Evolutionary conservation across 345 rosid species (phyloP), one percentile per base, ranked within the genome.

Genomic region (Brassica carinata): DNA sequence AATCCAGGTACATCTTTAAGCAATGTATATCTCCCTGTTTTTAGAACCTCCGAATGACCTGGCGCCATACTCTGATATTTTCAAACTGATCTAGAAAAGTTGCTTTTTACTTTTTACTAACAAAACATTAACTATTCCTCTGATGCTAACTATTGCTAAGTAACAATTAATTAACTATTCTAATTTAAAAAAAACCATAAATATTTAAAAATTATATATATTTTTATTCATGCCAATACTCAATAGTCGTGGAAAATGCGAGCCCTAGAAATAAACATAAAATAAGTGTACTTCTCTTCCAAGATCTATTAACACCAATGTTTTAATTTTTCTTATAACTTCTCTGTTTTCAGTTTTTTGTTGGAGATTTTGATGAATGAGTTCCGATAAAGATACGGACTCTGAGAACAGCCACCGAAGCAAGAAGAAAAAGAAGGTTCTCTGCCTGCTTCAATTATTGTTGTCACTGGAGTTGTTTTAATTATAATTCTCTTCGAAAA

Each of bases 351-450:
- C 62, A 65, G 29, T 53, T 62, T 66, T 8, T 38, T 64, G 9
- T 71, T 65, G 29, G 40, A 71, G 43, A 71, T 58, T 66, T 81
- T 31, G 71, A 67, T 76, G 80, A 76, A 81, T 81, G 84, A 76
- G 77, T 81, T 71, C 76, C 67, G 55, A 55, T 29, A 69, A 70
- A 75, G 79, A 74, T 34, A 69, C 62, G 11, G 84, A 81, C 72
- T 85, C 90, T 17, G 73, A 75, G 84, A 89, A 75, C 64, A 81
- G 64, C 80, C 62, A 55, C 67, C 76, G 84, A 87, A 79, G 75
- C 69, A 94, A 83, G 89, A 93, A 86, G 85, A 95, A 88, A 5
- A 33, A 9, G 84, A 95, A 85, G 90, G 99, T 93, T 58, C 18
- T 59, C 19, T 2, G 40, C 65, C 15, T 45, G 18, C n/a, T 27